Evolutionary conservation across 257 asterid genomes (phyloP), one percentile per base, ranked within the genome.

Genomic region (Striga asiatica): DNA sequence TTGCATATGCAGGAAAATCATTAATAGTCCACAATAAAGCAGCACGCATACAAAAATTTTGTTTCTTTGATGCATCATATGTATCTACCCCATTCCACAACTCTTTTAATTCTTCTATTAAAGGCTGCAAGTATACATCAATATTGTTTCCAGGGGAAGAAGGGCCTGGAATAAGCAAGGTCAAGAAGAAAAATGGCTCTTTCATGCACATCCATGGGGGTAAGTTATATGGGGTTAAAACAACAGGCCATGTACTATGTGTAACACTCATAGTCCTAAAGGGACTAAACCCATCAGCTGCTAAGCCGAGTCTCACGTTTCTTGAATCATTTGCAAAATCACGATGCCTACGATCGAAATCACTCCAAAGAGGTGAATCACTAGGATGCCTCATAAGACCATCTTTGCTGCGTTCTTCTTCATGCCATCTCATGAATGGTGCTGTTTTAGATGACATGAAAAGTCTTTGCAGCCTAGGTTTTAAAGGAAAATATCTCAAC

Each of bases 291-390:
- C 69, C 64, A 55, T 55, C 50, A 27, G 5, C 16, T 31, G 42
- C 49, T 3, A 55, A 28, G 1, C 64, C 64, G 22, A 55, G 61
- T 9, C 51, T 27, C n/a, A 55, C 58, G 34, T 64, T 64, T 35
- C 61, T 27, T n/a, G n/a, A 7, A 0, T 58, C 71, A 8, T 42
- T 50, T 0, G 62, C 37, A 18, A 66, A 66, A 6, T 60, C 52
- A 12, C 18, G 54, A 17, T 53, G 11, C 24, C 11, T 8, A 7
- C 22, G 14, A 3, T 67, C 60, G 37, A 68, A 61, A 20, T 25
- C 41, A 17, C 54, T 52, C 69, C 65, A 61, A 23, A 8, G 20
- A 13, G 45, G 32, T 17, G 53, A 42, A 45, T 54, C 60, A 17
- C 10, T 6, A 4, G 64, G 60, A 28, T 60, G 68, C 11, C 73